Conservation (phyloP, 352 stramenopile species). For the Pythium dissimile region DNA sequence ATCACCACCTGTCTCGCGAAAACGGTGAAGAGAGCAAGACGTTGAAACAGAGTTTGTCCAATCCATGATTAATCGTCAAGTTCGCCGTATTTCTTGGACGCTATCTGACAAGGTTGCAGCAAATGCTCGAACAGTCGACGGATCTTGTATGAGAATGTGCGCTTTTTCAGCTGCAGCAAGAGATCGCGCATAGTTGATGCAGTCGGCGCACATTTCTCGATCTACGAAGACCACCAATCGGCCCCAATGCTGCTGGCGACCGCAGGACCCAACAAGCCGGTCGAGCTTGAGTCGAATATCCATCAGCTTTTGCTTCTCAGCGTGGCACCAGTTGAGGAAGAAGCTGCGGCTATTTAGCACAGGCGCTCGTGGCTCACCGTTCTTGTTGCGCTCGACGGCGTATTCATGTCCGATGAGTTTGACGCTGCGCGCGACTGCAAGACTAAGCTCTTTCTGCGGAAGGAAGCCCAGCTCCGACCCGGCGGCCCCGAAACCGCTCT, state of each 20-base stretch:
- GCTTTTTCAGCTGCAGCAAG: constrained; percentile 41
- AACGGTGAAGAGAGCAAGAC: not conserved
- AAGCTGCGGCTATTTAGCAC: constrained; percentile 83
- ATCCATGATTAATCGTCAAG: too few relatives aligned
- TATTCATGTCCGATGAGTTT: constrained; percentile 68
- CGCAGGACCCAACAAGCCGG: not conserved
- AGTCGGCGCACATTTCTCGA: constrained; percentile 74
- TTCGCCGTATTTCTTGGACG: too few relatives aligned
- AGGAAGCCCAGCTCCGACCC: constrained; percentile 59
- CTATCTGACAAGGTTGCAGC: too few relatives aligned
- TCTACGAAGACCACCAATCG: constrained; percentile 56
- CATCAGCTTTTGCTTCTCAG: constrained; percentile 83
- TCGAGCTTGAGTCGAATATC: constrained; percentile 67
- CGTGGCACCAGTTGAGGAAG: constrained; percentile 86
- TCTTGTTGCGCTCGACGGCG: constrained; percentile 56
- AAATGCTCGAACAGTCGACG: constrained; percentile 40
- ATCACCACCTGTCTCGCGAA: constrained; percentile 12
- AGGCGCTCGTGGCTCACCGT: constrained; percentile 28
- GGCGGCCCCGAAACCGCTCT: constrained; percentile 74
- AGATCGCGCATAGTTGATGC: constrained; percentile 51
- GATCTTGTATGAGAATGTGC: constrained; percentile 51
- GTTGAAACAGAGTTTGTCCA: too few relatives aligned
- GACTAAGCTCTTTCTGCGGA: constrained; percentile 57
- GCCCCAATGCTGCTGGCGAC: constrained; percentile 35
- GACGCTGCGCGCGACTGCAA: constrained; percentile 50